Evolutionary conservation across 306 rosid genomes (phyloP), one percentile per base, ranked within the genome.

Genomic region (Canavalia ensiformis): DNA sequence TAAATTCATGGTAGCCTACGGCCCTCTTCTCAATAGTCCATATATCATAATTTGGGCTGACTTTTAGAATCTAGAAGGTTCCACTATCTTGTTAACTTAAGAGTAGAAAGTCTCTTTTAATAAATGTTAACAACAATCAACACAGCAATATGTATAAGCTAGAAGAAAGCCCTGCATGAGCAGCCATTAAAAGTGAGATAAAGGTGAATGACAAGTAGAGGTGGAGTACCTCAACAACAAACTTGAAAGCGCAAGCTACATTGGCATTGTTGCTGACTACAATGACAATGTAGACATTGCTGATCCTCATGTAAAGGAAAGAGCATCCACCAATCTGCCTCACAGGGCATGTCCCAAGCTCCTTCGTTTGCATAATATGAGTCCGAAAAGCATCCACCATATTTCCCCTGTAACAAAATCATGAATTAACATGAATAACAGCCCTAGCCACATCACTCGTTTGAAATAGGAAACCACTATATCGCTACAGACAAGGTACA

Each of bases 221-320:
- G 59, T 1, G 68, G 35, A 75, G 55, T 86, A 94, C 98, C 98
- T 94, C 98, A 74, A 91, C 98, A 44, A 91, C 98, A 79, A 94
- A 94, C 90, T 91, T 94, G 92, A 94, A 94, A 33, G 98, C 98
- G 33, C 98, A 94, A 76, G 97, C 98, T 50, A 91, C 94, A 72
- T 94, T 94, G n/a, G 98, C 98, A 67, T 94, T 94, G 91, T 93
- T 90, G 92, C 97, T 91, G 87, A 94, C 98, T 41, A 94, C 98
- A 81, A 91, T 94, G 88, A 91, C 98, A 46, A 94, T 90, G 89
- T 94, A 94, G 79, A 94, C 98, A 49, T 94, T 94, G 88, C 98
- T 91, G 72, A 94, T 90, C 89, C 93, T 89, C 98, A 94, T 94
- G 88, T 94, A 94, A 84, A 89, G 88, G 90, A 94, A 94, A 58